Evolutionary conservation across 2,329 filamentous ascomycete genomes (phyloP), one percentile per base, ranked within the genome.

Genomic region (Exophiala mesophila): DNA sequence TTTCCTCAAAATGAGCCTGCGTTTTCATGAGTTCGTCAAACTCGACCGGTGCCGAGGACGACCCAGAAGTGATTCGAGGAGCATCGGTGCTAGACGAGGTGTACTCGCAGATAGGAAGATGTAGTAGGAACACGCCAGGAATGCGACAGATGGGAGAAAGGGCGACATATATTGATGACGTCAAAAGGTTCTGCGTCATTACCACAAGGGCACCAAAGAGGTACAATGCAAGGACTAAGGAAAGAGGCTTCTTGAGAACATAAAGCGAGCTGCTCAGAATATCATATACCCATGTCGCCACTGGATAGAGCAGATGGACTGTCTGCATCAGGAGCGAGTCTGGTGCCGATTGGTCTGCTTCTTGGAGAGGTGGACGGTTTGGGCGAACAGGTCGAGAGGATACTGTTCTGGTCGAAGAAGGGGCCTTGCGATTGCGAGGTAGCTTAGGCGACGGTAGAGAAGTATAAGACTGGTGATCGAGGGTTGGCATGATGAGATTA

Each of bases 11-110:
- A 19, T 80, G 74, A n/a, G 76, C 70, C 61, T 94, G 86, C 1
- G 84, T 77, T 13, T 72, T 72, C 70, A 92, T 83, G 16, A 94
- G 72, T 35, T 82, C 76, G 50, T 87, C 81, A 53, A 90, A 90
- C 55, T 88, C 81, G 32, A 82, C 67, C 5, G 60, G 59, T 3
- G 61, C 62, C 9, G 45, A 44, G 6, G 23, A 12, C 53, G 51
- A 9, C 42, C 62, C 51, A 53, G 59, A 45, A 31, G 60, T 50
- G 44, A 56, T 21, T 24, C 39, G 19, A 26, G 47, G 53, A 16
- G 36, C 35, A 12, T 45, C 37, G 7, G 29, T 10, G 28, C 36
- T 24, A 8, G 33, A 9, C 17, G 43, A 43, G 3, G 32, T n/a
- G 21, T 45, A 49, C 50, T 52, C 35, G 51, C 85, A 89, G 54